Evolutionary conservation across 1,284 basidiomycete species (phyloP).

Genomic region (Pseudozyma sp.): DNA sequence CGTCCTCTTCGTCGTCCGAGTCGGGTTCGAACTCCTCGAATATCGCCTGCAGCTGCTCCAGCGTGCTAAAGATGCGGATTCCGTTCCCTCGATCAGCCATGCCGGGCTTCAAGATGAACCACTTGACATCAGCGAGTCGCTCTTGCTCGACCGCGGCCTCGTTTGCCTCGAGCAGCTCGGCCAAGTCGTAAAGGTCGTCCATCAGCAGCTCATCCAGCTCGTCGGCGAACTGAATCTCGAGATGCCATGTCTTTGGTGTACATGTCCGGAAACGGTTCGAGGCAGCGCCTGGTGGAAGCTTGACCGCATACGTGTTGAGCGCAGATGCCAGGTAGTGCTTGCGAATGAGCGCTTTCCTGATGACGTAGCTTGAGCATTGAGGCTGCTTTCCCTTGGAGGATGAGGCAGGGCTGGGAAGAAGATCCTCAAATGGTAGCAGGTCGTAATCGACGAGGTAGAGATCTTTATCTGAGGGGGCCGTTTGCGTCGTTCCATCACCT

Average conservation of each 20-base stretch:
- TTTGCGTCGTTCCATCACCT: conserved; percentile 4
- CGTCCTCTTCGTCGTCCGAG: conserved; percentile 70
- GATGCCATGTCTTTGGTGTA: conserved; percentile 83
- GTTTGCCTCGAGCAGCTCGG: conserved; percentile 72
- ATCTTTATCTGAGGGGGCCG: conserved; percentile 20
- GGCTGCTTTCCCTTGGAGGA: conserved; percentile 67
- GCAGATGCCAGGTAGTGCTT: conserved; percentile 90
- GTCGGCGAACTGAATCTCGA: conserved; percentile 91
- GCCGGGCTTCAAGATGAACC: conserved; percentile 83
- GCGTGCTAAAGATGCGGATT: conserved; percentile 87
- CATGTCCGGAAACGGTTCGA: conserved; percentile 25
- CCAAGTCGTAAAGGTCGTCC: conserved; percentile 93
- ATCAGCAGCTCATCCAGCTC: conserved; percentile 93
- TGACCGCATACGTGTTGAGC: conserved; percentile 71
- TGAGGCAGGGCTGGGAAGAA: conserved; percentile 30
- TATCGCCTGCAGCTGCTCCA: conserved; percentile 79
- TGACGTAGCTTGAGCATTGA: conserved; percentile 85
- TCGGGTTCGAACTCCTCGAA: conserved; percentile 85
- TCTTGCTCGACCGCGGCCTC: conserved; percentile 49
- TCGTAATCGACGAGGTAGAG: conserved; percentile 66
- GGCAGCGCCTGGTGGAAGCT: conserved; percentile 31
- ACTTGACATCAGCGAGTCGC: conserved; percentile 70
- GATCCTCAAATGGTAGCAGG: conserved; percentile 59
- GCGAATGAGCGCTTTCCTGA: conserved; percentile 91
- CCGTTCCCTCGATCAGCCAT: conserved; percentile 97